phyloP scores from a whole-genome alignment of 306 rosid species.

The Hylodesmum podocarpum region DNA sequence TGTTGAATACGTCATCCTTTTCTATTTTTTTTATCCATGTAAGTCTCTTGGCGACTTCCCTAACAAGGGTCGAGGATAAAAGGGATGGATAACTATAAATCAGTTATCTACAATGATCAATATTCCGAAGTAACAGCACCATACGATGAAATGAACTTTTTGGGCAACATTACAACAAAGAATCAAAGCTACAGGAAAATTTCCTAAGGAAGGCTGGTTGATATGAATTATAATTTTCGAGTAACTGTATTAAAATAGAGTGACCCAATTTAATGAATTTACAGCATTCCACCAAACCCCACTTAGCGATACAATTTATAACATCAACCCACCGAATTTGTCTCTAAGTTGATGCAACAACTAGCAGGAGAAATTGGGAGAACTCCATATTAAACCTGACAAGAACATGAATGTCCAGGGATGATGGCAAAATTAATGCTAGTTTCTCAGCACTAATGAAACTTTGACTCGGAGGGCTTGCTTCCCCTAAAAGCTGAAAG shows the following conservation, averaged over 20 bases:
- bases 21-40: too few species aligned
- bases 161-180: conserved; percentile 25
- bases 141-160: conserved; percentile 13
- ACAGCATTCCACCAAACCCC: conserved; percentile 36
- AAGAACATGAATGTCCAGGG: conserved; percentile 20
- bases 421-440: conserved; percentile 15
- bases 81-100: background rate
- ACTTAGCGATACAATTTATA: background rate
- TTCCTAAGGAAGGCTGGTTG: background rate
- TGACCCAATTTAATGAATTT: conserved; percentile 36
- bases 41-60: background rate
- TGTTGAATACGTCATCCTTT: background rate
- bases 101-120: conserved; percentile 36
- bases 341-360: conserved; percentile 31
- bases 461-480: conserved; percentile 55
- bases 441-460: conserved; percentile 35
- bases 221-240: conserved; percentile 20
- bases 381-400: conserved; percentile 22
- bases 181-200: conserved; percentile 23
- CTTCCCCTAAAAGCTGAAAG: conserved; percentile 96
- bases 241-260: conserved; percentile 20
- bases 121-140: background rate
- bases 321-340: conserved; percentile 6
- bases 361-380: conserved; percentile 16
- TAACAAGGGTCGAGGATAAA: background rate